These are phyloP conservation scores for Sporothrix humicola DNA, from an alignment of 2,329 filamentous ascomycete species.

Conservation along the genomic window DNA sequence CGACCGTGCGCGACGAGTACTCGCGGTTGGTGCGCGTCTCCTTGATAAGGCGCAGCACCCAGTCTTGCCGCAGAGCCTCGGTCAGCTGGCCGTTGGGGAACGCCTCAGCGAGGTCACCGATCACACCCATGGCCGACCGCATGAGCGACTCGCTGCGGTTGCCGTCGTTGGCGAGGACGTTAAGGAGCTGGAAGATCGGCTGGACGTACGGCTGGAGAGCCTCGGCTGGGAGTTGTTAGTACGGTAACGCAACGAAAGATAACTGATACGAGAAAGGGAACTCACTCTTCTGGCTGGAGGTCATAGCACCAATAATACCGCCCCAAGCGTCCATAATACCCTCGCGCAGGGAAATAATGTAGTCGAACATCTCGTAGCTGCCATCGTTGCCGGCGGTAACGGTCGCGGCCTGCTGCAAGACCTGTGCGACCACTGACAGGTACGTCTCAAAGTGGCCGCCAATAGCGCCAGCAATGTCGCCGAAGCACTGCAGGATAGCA, in stretches of 20 bases:
- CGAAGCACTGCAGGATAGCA: conserved; percentile 96
- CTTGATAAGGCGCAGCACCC: conserved; percentile 87
- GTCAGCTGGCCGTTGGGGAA: conserved; percentile 90
- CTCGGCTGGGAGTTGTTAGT: conserved; percentile 59
- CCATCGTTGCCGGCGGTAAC: conserved; percentile 80
- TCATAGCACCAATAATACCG: conserved; percentile 94
- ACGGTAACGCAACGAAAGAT: background rate
- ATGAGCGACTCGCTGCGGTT: conserved; percentile 92
- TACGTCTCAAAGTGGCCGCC: conserved; percentile 91
- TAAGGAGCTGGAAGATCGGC: conserved; percentile 85
- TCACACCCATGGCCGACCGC: conserved; percentile 94
- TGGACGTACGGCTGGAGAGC: conserved; percentile 78
- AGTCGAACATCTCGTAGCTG: conserved; percentile 95
- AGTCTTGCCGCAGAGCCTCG: conserved; percentile 85
- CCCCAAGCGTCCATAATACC: conserved; percentile 99
- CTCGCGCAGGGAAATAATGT: conserved; percentile 91
- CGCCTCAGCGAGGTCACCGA: conserved; percentile 92
- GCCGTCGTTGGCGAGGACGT: conserved; percentile 76
- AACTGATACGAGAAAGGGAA: conserved; percentile 34
- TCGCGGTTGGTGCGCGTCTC: conserved; percentile 90
- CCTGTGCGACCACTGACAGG: conserved; percentile 86
- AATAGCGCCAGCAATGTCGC: conserved; percentile 95
- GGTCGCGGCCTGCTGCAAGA: conserved; percentile 88
- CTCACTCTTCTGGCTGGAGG: conserved; percentile 76
- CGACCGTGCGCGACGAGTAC: conserved; percentile 81